Evolutionary conservation across 257 asterid species (phyloP).

Genomic region (Salvia rosmarinus): DNA sequence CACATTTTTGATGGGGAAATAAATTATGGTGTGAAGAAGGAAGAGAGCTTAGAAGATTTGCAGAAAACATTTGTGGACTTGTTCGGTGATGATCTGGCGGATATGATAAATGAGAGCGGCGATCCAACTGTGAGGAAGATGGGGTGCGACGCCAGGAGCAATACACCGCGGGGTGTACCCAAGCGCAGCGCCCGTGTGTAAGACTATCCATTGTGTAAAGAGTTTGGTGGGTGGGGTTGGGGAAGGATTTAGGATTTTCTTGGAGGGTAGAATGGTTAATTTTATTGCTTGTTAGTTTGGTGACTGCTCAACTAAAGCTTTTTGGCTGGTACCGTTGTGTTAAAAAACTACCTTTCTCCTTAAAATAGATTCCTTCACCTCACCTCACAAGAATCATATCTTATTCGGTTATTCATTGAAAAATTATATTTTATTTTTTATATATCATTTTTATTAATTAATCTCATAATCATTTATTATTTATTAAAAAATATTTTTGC

Average conservation of each 20-base stretch:
- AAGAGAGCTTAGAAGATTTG: conserved; percentile 87
- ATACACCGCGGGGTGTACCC: conserved; percentile 34
- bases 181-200: conserved; percentile 36
- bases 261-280: conserved; percentile 29
- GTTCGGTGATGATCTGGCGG: conserved; percentile 80
- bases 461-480: too few species aligned
- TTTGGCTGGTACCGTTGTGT: conserved; percentile 24
- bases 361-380: too few species aligned
- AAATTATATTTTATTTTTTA: too few species aligned
- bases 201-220: conserved; percentile 2
- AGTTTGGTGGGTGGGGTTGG: conserved; percentile 10
- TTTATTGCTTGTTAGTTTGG: conserved; percentile 20
- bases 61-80: conserved; percentile 79
- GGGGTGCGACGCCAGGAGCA: conserved; percentile 52
- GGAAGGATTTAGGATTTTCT: not conserved
- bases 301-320: conserved; percentile 5
- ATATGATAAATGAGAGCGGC: conserved; percentile 42
- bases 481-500: too few species aligned
- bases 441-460: too few species aligned
- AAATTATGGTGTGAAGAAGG: conserved; percentile 43
- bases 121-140: conserved; percentile 55
- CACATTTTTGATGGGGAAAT: not conserved
- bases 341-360: conserved; percentile 4
- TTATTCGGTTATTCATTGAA: too few species aligned
- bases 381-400: too few species aligned